phyloP scores from a whole-genome alignment of 2,329 filamentous ascomycete genomes.

The Bipolaris oryzae region DNA sequence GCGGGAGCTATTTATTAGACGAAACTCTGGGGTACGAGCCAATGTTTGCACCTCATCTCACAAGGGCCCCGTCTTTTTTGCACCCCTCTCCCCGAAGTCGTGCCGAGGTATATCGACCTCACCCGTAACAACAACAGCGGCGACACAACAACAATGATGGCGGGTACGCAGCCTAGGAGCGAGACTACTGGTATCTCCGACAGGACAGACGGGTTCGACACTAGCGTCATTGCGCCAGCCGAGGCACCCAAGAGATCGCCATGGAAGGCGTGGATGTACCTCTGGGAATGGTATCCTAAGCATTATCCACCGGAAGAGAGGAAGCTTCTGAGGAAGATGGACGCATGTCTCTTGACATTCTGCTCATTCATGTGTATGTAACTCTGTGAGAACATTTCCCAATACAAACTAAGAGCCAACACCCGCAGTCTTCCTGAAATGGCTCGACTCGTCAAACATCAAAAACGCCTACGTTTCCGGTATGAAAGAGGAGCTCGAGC shows the following conservation, averaged over 20 bases:
- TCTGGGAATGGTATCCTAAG: conserved; percentile 48
- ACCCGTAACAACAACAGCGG: neutral
- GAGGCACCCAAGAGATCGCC: conserved; percentile 46
- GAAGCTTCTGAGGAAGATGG: conserved; percentile 44
- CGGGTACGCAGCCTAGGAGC: conserved; percentile 30
- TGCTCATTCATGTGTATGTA: conserved; percentile 48
- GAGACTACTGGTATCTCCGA: conserved; percentile 27
- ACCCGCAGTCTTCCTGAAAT: conserved; percentile 46
- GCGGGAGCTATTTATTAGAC: conserved; percentile 33
- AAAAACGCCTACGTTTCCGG: conserved; percentile 55
- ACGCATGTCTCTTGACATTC: conserved; percentile 45
- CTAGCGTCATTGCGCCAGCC: conserved; percentile 40
- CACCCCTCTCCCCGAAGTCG: conserved; percentile 4
- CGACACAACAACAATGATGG: conserved; percentile 2
- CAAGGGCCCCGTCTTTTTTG: conserved; percentile 10
- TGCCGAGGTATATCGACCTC: neutral
- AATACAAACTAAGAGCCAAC: conserved; percentile 1
- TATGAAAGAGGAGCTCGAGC: conserved; percentile 39
- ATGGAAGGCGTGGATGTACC: conserved; percentile 49
- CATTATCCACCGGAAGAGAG: conserved; percentile 45
- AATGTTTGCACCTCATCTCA: conserved; percentile 9
- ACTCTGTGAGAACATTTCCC: neutral
- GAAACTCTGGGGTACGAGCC: conserved; percentile 15
- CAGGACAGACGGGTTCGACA: conserved; percentile 31
- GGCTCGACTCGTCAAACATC: conserved; percentile 47